phyloP scores from a whole-genome alignment of 176 grass and related monocot genomes.

The Phragmites australis region DNA sequence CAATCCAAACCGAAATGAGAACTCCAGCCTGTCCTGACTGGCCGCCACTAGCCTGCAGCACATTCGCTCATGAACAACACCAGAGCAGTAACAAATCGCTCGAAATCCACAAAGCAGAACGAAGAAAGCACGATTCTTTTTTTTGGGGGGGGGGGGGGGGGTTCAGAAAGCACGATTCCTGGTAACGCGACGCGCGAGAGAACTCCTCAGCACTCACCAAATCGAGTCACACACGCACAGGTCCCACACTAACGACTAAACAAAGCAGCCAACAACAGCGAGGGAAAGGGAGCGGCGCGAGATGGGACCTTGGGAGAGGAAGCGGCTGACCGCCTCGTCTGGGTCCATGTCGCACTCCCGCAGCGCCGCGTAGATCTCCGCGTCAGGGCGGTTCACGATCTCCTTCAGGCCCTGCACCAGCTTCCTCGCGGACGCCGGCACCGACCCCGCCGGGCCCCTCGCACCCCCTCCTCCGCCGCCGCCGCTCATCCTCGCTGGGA shows the following conservation, averaged over 20 bases:
- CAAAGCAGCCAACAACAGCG: conserved; percentile 5
- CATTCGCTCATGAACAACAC: not conserved
- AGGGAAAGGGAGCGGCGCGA: not conserved
- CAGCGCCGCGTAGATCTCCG: conserved; percentile 97
- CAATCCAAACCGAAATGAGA: not conserved
- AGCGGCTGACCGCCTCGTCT: conserved; percentile 80
- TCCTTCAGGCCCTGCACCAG: conserved; percentile 94
- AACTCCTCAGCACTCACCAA: not conserved
- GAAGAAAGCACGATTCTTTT: not conserved
- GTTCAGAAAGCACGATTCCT: not conserved
- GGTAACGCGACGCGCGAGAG: not conserved
- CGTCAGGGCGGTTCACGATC: conserved; percentile 88
- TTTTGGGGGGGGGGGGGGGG: too few relatives aligned
- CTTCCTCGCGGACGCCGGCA: conserved; percentile 74
- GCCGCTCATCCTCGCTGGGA: conserved; percentile 49
- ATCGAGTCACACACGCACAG: conserved; percentile 7
- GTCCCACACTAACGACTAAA: not conserved
- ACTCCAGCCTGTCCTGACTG: not conserved
- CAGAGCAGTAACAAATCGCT: conserved; percentile 26
- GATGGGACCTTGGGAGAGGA: conserved; percentile 87
- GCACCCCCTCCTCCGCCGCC: conserved; percentile 26
- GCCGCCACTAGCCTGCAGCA: not conserved
- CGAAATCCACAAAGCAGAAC: not conserved
- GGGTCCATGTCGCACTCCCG: conserved; percentile 97
- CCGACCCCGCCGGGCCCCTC: conserved; percentile 31